phyloP scores from a whole-genome alignment of 1,284 basidiomycete genomes.

The Anthracocystis setariae region DNA sequence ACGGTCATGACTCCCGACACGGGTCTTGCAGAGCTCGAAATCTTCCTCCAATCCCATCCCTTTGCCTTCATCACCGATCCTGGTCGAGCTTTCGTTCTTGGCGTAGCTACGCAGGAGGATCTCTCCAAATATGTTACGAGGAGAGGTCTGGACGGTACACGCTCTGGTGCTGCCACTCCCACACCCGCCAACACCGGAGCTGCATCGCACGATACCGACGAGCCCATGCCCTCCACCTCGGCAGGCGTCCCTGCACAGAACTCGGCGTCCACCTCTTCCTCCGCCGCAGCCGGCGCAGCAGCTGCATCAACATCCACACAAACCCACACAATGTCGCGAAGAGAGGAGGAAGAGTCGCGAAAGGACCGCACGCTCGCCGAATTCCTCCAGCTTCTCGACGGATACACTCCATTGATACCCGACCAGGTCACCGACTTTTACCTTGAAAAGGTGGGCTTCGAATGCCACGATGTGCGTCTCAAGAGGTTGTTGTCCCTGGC shows the following conservation, averaged over 20 bases:
- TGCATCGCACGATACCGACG: slow-evolving; percentile 21
- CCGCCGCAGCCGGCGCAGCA: slow-evolving; percentile 24
- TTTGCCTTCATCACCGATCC: slow-evolving; percentile 65
- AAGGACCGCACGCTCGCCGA: slow-evolving; percentile 84
- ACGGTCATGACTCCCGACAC: slow-evolving; percentile 63
- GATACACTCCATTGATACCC: slow-evolving; percentile 95
- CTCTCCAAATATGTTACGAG: slow-evolving; percentile 57
- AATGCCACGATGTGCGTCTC: slow-evolving; percentile 79
- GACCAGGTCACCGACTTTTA: slow-evolving; percentile 99
- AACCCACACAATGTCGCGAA: slow-evolving; percentile 60
- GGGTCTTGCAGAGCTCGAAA: slow-evolving; percentile 62
- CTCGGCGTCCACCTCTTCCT: slow-evolving; percentile 17
- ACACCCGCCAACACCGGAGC: slow-evolving; percentile 27
- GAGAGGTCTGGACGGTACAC: slow-evolving; percentile 45
- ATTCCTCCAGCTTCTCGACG: slow-evolving; percentile 93
- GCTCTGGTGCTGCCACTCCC: slow-evolving; percentile 42
- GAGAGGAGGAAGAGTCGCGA: slow-evolving; percentile 79
- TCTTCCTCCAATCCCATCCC: slow-evolving; percentile 58
- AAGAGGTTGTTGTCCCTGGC: slow-evolving; percentile 94
- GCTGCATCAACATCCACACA: slow-evolving; percentile 26
- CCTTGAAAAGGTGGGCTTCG: slow-evolving; percentile 93
- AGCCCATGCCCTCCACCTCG: slow-evolving; percentile 39
- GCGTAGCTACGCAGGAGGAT: slow-evolving; percentile 60
- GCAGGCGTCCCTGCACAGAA: slow-evolving; percentile 5
- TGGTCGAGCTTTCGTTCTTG: slow-evolving; percentile 54